Evolutionary conservation across 768 basidiomycete genomes (phyloP).

Genomic region (Russula sp.): DNA sequence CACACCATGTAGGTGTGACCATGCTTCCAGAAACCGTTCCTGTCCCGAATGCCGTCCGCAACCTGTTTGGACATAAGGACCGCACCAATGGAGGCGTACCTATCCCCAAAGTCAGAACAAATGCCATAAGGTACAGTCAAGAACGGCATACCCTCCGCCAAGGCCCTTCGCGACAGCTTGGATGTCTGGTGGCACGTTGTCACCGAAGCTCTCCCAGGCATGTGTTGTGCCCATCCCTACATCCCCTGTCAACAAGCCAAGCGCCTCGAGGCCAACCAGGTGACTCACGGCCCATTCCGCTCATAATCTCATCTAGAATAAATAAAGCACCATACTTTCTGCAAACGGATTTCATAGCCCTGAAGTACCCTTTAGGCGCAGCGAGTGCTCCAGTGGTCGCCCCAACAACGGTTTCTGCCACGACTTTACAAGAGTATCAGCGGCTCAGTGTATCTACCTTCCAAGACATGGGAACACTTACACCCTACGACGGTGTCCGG

Average conservation of each 20-base stretch:
- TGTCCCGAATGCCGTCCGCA: conserved; percentile 58
- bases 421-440: conserved; percentile 42
- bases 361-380: conserved; percentile 80
- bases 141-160: conserved; percentile 65
- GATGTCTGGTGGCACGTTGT: conserved; percentile 72
- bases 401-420: conserved; percentile 83
- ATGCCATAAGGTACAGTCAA: neutral
- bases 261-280: conserved; percentile 2
- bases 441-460: neutral
- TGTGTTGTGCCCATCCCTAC: conserved; percentile 83
- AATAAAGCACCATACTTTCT: conserved; percentile 67
- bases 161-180: conserved; percentile 89
- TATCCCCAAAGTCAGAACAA: conserved; percentile 28
- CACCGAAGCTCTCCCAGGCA: conserved; percentile 80
- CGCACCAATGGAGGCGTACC: conserved; percentile 79
- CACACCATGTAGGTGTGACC: conserved; percentile 79
- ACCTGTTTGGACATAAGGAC: conserved; percentile 69
- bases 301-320: conserved; percentile 90
- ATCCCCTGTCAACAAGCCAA: neutral
- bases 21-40: conserved; percentile 74
- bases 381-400: conserved; percentile 73
- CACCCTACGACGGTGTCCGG: conserved; percentile 79
- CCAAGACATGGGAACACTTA: conserved; percentile 34
- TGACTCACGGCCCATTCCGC: conserved; percentile 79
- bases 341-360: conserved; percentile 78